Conservation (phyloP, 768 basidiomycete genomes). For the Leccinum rimulosum region DNA sequence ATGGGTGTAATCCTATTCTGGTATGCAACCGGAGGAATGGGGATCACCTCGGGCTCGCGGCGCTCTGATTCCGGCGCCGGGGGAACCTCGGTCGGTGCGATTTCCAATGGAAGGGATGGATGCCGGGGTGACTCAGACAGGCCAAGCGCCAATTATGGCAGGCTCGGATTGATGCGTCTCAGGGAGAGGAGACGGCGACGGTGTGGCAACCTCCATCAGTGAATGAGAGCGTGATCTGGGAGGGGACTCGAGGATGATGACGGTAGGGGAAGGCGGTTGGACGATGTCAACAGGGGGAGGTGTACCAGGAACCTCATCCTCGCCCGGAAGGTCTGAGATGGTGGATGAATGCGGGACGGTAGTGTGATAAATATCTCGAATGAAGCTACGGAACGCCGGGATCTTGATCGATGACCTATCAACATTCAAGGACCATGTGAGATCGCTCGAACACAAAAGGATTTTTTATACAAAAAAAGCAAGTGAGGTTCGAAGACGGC, state of each 20-base stretch:
- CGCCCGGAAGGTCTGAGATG: conserved; percentile 10
- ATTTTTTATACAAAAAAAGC: too few species aligned
- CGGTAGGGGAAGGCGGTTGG: conserved; percentile 17
- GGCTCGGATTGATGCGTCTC: conserved; percentile 34
- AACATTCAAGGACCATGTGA: too few species aligned
- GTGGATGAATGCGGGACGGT: conserved; percentile 8
- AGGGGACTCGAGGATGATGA: conserved; percentile 15
- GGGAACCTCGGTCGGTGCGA: conserved; percentile 7
- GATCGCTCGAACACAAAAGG: too few species aligned
- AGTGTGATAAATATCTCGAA: conserved; percentile 26
- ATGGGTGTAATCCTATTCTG: conserved; percentile 15
- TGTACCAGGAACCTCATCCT: conserved; percentile 9
- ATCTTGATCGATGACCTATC: conserved; percentile 25
- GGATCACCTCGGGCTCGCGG: conserved; percentile 6
- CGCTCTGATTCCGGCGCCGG: conserved; percentile 1
- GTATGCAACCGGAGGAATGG: conserved; percentile 1
- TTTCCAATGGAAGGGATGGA: conserved; percentile 15
- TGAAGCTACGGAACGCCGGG: conserved; percentile 31
- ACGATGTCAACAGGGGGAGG: conserved; percentile 1
- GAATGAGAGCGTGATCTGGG: conserved; percentile 40
- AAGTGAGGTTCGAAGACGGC: not conserved
- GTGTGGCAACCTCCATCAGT: conserved; percentile 48
- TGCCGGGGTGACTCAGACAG: conserved; percentile 32
- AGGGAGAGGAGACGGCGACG: conserved; percentile 32
- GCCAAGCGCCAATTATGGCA: conserved; percentile 43